Evolutionary conservation across 2,329 filamentous ascomycete species (phyloP), one percentile per base, ranked within the genome.

Genomic region (Arthrobotrys megalospora): DNA sequence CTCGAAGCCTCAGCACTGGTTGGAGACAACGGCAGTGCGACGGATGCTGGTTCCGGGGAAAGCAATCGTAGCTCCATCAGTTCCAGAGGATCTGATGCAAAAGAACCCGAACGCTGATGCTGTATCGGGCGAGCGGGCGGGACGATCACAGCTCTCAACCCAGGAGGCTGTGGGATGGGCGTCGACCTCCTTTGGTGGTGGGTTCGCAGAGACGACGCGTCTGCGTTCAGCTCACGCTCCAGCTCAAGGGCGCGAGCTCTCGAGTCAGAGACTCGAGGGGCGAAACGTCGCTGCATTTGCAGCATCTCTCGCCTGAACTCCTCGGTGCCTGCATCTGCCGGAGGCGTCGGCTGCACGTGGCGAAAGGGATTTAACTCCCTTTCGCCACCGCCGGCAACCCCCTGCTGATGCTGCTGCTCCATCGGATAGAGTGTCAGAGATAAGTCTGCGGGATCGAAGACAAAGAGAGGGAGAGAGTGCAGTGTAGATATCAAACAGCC

Each of bases 281-380:
- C 50, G 21, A 73, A 73, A 34, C 69, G 60, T 16, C 43, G 60
- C 34, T 38, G 21, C 24, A 66, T 60, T 8, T 21, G 36, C 52
- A 36, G 48, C 48, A 73, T 60, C 8, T 66, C 69, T 14, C 48
- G 63, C 36, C 45, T 63, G 43, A 34, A 68, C 41, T 67, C 62
- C 47, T 75, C 52, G 3, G 52, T 48, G 19, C 52, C 69, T 34
- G 50, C 69, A 55, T 73, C 62, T 8, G 62, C 36, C 36, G 69
- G 69, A 52, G 69, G 69, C 28, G 6, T 66, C 7, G 62, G 69
- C 36, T 66, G 62, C 8, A 73, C 58, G 38, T 73, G 69, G 19
- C 69, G 69, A 43, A 64, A 36, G 38, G 50, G 69, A 45, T 73
- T 73, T 36, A 66, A 41, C 34, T 45, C 28, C 24, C 69, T 65